Evolutionary conservation across 306 rosid species (phyloP).

Genomic region (Arachis hypogaea): DNA sequence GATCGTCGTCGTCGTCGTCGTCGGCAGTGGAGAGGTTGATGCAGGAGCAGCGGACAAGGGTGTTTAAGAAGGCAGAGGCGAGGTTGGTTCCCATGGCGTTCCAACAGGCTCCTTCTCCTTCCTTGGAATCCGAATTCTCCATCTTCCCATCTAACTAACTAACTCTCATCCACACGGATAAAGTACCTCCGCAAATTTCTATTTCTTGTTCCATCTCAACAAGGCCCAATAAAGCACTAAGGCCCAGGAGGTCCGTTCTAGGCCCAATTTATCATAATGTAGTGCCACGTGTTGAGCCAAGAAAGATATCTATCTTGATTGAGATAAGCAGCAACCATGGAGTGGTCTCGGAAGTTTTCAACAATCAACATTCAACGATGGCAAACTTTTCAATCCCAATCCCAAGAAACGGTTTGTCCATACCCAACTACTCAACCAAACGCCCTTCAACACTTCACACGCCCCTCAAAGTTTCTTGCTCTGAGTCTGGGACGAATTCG

Average conservation of each 20-base stretch:
- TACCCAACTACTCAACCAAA: constrained; percentile 45
- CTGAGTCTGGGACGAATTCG: constrained; percentile 45
- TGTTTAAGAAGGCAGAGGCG: constrained; percentile 67
- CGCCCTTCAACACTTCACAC: constrained; percentile 23
- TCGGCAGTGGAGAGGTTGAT: constrained; percentile 65
- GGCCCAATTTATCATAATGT: neutral
- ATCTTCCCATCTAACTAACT: neutral
- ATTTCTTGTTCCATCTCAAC: no score
- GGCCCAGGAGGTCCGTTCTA: no score
- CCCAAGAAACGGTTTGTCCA: constrained; percentile 50
- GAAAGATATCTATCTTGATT: constrained; percentile 43
- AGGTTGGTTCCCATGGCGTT: constrained; percentile 53
- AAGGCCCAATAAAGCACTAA: no score
- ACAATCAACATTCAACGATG: constrained; percentile 42
- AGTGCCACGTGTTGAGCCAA: constrained; percentile 57
- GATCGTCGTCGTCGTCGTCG: constrained; percentile 35
- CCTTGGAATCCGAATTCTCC: neutral
- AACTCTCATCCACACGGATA: no score
- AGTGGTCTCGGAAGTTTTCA: constrained; percentile 2
- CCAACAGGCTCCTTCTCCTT: constrained; percentile 43
- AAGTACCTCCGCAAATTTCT: no score
- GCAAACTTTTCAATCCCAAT: constrained; percentile 61
- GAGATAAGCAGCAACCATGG: constrained; percentile 39
- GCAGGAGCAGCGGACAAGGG: constrained; percentile 70
- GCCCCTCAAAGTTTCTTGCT: constrained; percentile 50